These are phyloP conservation scores for Mycena pura DNA, from an alignment of 768 basidiomycete genomes.

Conservation along the genomic window DNA sequence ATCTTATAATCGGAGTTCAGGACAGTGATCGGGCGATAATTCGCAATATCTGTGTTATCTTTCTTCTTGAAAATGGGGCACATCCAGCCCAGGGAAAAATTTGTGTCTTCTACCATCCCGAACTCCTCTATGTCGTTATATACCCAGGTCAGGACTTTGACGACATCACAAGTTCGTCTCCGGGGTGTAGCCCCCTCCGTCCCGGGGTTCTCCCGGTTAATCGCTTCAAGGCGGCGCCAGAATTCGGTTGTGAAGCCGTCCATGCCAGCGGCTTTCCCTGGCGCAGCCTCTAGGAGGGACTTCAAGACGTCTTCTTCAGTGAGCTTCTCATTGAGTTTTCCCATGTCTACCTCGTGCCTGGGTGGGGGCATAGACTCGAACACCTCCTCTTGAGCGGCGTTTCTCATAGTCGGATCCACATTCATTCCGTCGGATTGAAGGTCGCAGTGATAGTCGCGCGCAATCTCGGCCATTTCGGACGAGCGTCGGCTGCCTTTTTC, in stretches of 20 bases:
- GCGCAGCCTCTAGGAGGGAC: neutral
- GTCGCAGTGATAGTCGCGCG: too few species aligned
- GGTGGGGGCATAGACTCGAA: too few species aligned
- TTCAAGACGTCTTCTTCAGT: neutral
- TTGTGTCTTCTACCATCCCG: neutral
- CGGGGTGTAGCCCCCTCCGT: neutral
- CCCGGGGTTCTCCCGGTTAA: neutral
- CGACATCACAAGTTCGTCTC: neutral
- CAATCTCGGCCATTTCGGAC: neutral
- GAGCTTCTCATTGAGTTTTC: neutral
- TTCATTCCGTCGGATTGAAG: neutral
- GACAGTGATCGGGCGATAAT: conserved; percentile 29
- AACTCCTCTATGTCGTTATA: neutral
- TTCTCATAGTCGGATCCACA: neutral
- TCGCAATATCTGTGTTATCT: too few species aligned
- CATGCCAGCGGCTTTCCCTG: neutral
- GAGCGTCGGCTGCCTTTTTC: neutral
- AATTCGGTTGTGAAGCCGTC: neutral
- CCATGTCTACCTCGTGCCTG: neutral
- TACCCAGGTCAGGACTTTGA: neutral
- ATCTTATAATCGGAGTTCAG: conserved; percentile 19
- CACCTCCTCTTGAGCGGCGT: neutral
- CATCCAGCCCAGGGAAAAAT: neutral
- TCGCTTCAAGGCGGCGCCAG: neutral
- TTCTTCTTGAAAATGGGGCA: too few species aligned